Conservation (phyloP, 192 early-diverging fungal genomes). For the Allomyces javanicus region DNA sequence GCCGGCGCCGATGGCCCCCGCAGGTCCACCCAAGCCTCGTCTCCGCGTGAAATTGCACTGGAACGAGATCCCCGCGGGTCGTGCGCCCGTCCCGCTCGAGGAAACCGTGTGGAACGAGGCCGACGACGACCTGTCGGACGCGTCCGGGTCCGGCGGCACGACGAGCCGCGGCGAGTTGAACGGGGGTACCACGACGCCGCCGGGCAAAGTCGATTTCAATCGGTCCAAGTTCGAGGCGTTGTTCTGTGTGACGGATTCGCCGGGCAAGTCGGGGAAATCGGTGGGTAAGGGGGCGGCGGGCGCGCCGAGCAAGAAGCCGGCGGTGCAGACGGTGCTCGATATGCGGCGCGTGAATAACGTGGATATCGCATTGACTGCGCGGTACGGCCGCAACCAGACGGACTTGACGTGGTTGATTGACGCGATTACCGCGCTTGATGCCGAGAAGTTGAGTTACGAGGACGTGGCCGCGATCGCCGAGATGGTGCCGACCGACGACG, state of each 20-base stretch:
- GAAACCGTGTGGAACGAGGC: background rate
- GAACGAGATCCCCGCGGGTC: conserved; percentile 14
- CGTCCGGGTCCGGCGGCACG: no score
- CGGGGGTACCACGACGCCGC: no score
- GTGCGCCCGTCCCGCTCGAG: conserved; percentile 2
- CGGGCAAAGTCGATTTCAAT: conserved; percentile 4
- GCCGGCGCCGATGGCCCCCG: background rate
- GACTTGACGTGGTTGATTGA: background rate
- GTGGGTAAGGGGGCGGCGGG: no score
- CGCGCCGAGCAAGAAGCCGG: conserved; percentile 6
- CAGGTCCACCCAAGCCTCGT: conserved; percentile 9
- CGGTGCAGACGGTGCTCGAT: conserved; percentile 9
- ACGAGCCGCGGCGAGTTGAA: no score
- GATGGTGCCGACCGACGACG: background rate
- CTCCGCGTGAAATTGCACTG: conserved; percentile 22
- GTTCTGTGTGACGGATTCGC: background rate
- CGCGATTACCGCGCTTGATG: background rate
- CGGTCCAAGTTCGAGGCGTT: conserved; percentile 9
- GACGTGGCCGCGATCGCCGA: background rate
- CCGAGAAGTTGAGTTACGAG: background rate
- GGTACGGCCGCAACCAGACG: background rate
- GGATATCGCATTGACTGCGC: background rate
- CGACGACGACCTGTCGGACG: conserved; percentile 1
- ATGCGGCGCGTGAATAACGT: conserved; percentile 4
- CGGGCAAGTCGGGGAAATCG: background rate